Evolutionary conservation across 2,329 filamentous ascomycete species (phyloP).

Genomic region (Diaporthe caulivora): DNA sequence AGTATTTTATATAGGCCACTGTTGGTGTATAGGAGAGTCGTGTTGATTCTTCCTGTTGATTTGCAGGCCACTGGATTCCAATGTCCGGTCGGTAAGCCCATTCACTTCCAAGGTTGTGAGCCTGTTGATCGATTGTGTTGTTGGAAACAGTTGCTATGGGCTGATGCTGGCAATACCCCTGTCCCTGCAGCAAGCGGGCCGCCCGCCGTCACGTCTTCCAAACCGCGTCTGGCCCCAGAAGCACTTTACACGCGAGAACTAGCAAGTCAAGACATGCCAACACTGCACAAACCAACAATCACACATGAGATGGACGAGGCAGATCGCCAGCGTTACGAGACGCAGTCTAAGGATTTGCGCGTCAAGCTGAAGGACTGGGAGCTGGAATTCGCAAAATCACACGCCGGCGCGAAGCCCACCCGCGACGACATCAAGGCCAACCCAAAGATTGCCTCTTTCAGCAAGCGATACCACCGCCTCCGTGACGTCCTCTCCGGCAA

Average conservation of each 20-base stretch:
- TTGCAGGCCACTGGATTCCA: background rate
- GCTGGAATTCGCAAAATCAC: constrained; percentile 70
- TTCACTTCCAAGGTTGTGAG: background rate
- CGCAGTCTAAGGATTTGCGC: constrained; percentile 68
- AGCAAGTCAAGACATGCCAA: background rate
- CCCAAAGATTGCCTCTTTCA: constrained; percentile 78
- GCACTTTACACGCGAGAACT: constrained; percentile 16
- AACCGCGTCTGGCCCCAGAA: constrained; percentile 2
- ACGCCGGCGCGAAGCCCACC: constrained; percentile 77
- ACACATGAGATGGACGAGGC: constrained; percentile 59
- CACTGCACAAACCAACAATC: background rate
- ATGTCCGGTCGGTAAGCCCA: too few relatives aligned
- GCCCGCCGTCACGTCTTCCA: constrained; percentile 23
- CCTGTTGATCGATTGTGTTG: background rate
- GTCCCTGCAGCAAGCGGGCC: constrained; percentile 16
- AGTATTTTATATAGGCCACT: background rate
- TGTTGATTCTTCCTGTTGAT: background rate
- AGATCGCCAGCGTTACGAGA: constrained; percentile 60
- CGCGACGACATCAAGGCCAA: constrained; percentile 83
- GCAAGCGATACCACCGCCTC: constrained; percentile 80
- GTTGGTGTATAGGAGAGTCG: background rate
- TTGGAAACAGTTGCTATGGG: background rate
- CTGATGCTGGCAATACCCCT: constrained; percentile 1
- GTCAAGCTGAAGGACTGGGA: constrained; percentile 82
- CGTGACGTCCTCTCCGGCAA: constrained; percentile 71